A percentile compares a stretch with the other conserved stretches of the same genome.
Evolutionary conservation across 2,329 filamentous ascomycete species (phyloP).

Genomic region (Scytalidium sp.): DNA sequence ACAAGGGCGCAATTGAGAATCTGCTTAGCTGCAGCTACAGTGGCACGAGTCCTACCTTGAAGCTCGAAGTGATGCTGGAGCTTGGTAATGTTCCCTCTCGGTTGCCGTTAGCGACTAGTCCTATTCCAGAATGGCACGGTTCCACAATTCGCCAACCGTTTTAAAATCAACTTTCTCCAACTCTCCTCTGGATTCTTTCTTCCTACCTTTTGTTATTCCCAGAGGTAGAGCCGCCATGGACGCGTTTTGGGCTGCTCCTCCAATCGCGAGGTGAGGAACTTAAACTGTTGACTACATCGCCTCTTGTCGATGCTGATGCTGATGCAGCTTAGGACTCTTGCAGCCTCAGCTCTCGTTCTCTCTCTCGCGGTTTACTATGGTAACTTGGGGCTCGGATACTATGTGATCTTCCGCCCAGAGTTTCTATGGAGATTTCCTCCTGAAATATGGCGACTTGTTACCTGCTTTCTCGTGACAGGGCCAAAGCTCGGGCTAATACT

Average conservation of each 20-base stretch:
- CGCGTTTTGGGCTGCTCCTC: conserved; percentile 62
- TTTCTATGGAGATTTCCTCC: conserved; percentile 47
- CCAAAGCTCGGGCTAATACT: conserved; percentile 48
- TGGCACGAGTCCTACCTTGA: too few relatives aligned
- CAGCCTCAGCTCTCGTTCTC: conserved; percentile 55
- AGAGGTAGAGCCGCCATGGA: conserved; percentile 45
- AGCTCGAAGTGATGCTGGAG: too few relatives aligned
- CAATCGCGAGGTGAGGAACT: conserved; percentile 58
- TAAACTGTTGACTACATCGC: conserved; percentile 7
- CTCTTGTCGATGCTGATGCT: conserved; percentile 39
- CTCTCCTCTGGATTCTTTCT: not conserved
- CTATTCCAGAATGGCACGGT: not conserved
- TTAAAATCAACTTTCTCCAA: not conserved
- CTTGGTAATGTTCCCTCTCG: too few relatives aligned
- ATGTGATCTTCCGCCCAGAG: conserved; percentile 47
- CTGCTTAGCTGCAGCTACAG: too few relatives aligned
- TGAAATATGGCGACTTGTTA: conserved; percentile 34
- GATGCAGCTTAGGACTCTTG: conserved; percentile 56
- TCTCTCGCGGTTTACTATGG: conserved; percentile 55
- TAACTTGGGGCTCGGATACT: conserved; percentile 43
- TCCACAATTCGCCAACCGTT: not conserved
- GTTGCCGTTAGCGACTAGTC: not conserved
- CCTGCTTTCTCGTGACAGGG: conserved; percentile 33
- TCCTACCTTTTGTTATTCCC: not conserved
- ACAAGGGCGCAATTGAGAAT: too few relatives aligned